phyloP scores from a whole-genome alignment of 208 protist species.

The Zelonia costaricensis region DNA sequence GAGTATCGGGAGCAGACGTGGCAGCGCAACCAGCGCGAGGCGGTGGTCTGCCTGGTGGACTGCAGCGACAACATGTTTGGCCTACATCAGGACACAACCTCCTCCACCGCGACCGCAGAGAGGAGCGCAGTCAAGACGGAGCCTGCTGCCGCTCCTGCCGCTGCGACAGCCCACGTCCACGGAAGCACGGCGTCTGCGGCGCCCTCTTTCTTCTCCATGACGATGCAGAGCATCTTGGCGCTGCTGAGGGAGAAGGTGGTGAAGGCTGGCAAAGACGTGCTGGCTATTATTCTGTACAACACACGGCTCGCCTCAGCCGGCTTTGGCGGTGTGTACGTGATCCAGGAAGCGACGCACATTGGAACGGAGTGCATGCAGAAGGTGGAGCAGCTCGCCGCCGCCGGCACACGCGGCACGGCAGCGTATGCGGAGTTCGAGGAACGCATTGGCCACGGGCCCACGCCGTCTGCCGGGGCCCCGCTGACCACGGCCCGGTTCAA shows the following conservation, averaged over 20 bases:
- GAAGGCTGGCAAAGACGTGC: slow-evolving; percentile 47
- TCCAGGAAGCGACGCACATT: slow-evolving; percentile 40
- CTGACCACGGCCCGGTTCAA: slow-evolving; percentile 3
- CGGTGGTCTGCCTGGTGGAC: slow-evolving; percentile 80
- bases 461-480: slow-evolving; percentile 4
- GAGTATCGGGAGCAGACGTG: slow-evolving; percentile 12
- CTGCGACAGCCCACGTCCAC: too few species aligned
- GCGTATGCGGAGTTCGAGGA: slow-evolving; percentile 40
- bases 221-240: slow-evolving; percentile 46
- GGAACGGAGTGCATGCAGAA: slow-evolving; percentile 44
- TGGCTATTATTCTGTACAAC: slow-evolving; percentile 81
- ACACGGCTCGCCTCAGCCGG: slow-evolving; percentile 43
- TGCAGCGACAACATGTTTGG: slow-evolving; percentile 65
- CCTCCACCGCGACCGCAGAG: background rate
- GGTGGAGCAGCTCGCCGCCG: slow-evolving; percentile 54
- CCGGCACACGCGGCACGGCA: slow-evolving; percentile 31
- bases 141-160: too few species aligned
- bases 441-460: slow-evolving; percentile 8
- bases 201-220: slow-evolving; percentile 31
- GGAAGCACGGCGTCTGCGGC: too few species aligned
- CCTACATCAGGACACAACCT: background rate
- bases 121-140: background rate
- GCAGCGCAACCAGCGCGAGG: slow-evolving; percentile 43
- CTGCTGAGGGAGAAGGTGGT: slow-evolving; percentile 74
- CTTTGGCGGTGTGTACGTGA: slow-evolving; percentile 65